Base-by-base conservation (phyloP, 2,329 filamentous ascomycete species). In the Chaetomium globosum region DNA sequence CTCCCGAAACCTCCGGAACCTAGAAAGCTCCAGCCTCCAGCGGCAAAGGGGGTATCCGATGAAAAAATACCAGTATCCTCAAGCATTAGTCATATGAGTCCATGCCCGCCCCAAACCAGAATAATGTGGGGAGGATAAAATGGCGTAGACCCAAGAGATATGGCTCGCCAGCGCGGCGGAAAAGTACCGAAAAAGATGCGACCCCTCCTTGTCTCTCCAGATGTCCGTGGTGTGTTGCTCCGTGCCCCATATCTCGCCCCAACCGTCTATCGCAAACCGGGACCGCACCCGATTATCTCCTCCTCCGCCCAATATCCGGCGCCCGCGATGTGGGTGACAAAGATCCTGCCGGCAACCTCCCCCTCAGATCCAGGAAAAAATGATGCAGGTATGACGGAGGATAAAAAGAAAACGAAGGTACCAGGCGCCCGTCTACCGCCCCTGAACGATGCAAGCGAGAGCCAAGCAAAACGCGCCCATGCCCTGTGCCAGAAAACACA, bases 31-130 rank as follows among this genome's bases (percentile, higher is more conserved):
- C 51, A 68, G 67, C 63, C 52, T 59, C 65, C 64, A 59, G 59
- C 60, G 54, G 52, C 30, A 61, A 58, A 30, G 68, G 67, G 67
- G 69, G 67, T 71, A 71, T 72, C 71, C 67, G 67, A 63, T 61
- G 63, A 67, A 64, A 63, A 63, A 53, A 59, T 60, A 61, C 65
- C 60, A 58, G 31, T 57, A 63, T 63, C 67, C 61, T 60, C 56
- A 53, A 67, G 64, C 67, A 68, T 63, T 64, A 60, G 69, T 46
- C 63, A 64, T 51, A 67, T 67, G 61, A 65, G 60, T 36, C 59
- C 55, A 69, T 67, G 65, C 65, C 63, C 70, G 60, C 57, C 31
- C 54, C 23, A 21, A 23, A 67, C 69, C 63, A 71, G 59, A 65
- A 64, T 19, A 43, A 59, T 56, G 66, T 65, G 58, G 68, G 65